Conservation (phyloP, 1,284 basidiomycete genomes). For the Cryptococcus sp. region DNA sequence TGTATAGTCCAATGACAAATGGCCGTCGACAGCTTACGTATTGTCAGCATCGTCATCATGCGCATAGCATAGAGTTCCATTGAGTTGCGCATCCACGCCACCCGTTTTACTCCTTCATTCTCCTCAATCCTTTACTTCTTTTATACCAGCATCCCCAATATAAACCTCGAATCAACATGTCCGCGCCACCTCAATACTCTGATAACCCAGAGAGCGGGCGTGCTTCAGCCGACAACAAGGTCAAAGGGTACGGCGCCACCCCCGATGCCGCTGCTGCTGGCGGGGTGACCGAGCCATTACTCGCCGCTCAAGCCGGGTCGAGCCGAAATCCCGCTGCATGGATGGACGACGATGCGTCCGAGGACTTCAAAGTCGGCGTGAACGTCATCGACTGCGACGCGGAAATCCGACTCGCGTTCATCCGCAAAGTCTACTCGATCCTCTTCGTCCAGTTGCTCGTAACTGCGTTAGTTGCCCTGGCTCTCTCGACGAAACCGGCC, state of each 20-base stretch:
- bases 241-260: constrained; percentile 11
- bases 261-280: constrained; percentile 22
- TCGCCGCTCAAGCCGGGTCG: constrained; percentile 25
- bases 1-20: neutral
- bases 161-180: constrained; percentile 7
- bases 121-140: neutral
- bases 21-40: neutral
- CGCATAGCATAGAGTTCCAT: neutral
- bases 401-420: constrained; percentile 50
- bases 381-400: constrained; percentile 52
- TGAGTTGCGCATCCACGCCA: neutral
- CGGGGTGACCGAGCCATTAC: constrained; percentile 20
- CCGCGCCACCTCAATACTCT: constrained; percentile 18
- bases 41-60: neutral
- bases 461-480: constrained; percentile 38
- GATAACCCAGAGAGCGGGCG: constrained; percentile 9
- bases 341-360: constrained; percentile 50
- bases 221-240: neutral
- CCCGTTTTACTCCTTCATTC: neutral
- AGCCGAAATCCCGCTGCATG: constrained; percentile 39
- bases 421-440: constrained; percentile 52
- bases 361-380: constrained; percentile 53
- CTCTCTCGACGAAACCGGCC: constrained; percentile 34
- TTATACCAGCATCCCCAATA: neutral
- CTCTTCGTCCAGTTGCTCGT: constrained; percentile 48